These are phyloP conservation scores for Nitzschia putrida DNA, from an alignment of 108 stramenopile genomes.

Conservation along the genomic window DNA sequence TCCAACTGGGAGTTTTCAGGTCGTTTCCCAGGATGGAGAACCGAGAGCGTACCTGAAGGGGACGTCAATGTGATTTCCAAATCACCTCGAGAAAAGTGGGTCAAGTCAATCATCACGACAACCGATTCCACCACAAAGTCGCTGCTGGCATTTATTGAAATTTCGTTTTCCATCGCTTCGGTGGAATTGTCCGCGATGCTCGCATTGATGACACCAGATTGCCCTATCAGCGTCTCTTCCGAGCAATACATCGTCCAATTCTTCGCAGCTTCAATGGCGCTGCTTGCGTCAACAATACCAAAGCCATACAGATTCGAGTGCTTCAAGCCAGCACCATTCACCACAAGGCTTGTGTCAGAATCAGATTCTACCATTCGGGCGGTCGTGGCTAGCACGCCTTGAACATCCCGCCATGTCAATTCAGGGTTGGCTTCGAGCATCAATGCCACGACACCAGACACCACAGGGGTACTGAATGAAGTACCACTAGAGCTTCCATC, in stretches of 20 bases:
- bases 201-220: constrained; percentile 15
- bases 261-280: constrained; percentile 33
- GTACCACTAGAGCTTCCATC: constrained; percentile 27
- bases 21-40: constrained; percentile 32
- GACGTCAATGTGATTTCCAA: constrained; percentile 37
- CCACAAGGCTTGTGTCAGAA: constrained; percentile 12
- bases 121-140: constrained; percentile 41
- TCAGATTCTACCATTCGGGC: constrained; percentile 9
- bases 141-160: constrained; percentile 3
- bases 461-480: constrained; percentile 45
- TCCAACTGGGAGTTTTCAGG: constrained; percentile 19
- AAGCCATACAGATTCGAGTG: constrained; percentile 54
- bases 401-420: constrained; percentile 56
- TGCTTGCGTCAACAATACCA: constrained; percentile 50
- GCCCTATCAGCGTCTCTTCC: constrained; percentile 22
- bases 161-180: not conserved
- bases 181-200: constrained; percentile 3
- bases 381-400: constrained; percentile 47
- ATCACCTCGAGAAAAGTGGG: constrained; percentile 40
- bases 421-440: constrained; percentile 49
- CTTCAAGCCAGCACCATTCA: constrained; percentile 40
- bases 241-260: constrained; percentile 25
- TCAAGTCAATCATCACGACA: constrained; percentile 33
- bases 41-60: constrained; percentile 37
- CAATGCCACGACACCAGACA: constrained; percentile 48